Conservation (phyloP, 2,329 filamentous ascomycete genomes). For the Aspergillus sp. region DNA sequence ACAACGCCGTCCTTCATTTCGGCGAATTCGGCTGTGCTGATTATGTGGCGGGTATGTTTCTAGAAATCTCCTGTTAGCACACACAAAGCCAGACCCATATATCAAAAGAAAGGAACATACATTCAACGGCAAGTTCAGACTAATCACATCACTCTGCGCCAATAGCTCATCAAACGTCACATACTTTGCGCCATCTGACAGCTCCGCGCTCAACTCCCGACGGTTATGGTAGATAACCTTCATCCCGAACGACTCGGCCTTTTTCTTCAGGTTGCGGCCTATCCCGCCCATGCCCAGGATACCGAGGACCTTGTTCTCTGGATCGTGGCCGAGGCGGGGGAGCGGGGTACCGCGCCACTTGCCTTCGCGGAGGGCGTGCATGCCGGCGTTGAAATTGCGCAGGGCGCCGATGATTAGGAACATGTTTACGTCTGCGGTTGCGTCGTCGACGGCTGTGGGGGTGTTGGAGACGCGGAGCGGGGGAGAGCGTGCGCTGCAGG, state of each 20-base stretch:
- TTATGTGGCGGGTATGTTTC: conserved; percentile 71
- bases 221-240: conserved; percentile 74
- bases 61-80: conserved; percentile 20
- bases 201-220: conserved; percentile 55
- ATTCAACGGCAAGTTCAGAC: conserved; percentile 78
- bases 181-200: conserved; percentile 42
- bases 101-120: conserved; percentile 48
- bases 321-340: conserved; percentile 69
- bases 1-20: conserved; percentile 77
- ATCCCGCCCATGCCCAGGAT: conserved; percentile 88
- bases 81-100: too few species aligned
- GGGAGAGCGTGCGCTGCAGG: conserved; percentile 63
- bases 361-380: conserved; percentile 64
- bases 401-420: conserved; percentile 80
- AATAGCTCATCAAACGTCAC: conserved; percentile 72
- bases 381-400: conserved; percentile 67
- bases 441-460: conserved; percentile 77
- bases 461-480: conserved; percentile 74
- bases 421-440: conserved; percentile 77
- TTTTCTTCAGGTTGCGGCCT: conserved; percentile 72
- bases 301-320: conserved; percentile 73
- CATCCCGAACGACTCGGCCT: conserved; percentile 76
- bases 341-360: conserved; percentile 63
- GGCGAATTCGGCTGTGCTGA: conserved; percentile 67
- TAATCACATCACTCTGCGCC: conserved; percentile 70